phyloP scores from a whole-genome alignment of 768 basidiomycete species.

The Mycena pura region DNA sequence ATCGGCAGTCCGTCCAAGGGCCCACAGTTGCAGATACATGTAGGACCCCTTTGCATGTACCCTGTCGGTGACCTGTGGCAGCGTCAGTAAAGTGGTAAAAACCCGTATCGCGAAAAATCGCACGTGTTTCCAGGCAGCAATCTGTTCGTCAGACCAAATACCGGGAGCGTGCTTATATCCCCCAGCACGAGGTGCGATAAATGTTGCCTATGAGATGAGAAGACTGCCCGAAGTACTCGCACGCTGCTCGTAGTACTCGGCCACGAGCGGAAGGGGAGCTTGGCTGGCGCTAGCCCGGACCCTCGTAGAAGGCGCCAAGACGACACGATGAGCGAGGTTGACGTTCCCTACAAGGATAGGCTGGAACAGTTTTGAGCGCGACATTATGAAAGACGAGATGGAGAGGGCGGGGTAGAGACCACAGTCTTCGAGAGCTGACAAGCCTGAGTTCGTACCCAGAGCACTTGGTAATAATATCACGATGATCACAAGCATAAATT shows the following conservation, averaged over 20 bases:
- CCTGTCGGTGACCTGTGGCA: slow-evolving; percentile 12
- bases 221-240: slow-evolving; percentile 38
- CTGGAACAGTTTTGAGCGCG: slow-evolving; percentile 40
- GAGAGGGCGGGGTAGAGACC: no score
- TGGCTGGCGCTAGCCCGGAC: no score
- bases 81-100: not conserved
- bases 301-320: no score
- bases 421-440: no score
- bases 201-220: slow-evolving; percentile 47
- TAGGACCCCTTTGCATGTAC: slow-evolving; percentile 33
- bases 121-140: slow-evolving; percentile 53
- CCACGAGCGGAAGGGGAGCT: no score
- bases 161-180: slow-evolving; percentile 44
- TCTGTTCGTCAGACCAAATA: slow-evolving; percentile 51
- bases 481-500: no score
- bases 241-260: slow-evolving; percentile 37
- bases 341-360: slow-evolving; percentile 45
- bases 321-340: slow-evolving; percentile 49
- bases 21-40: slow-evolving; percentile 57
- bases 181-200: slow-evolving; percentile 39
- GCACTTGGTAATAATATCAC: no score
- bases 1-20: slow-evolving; percentile 46
- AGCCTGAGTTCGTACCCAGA: no score
- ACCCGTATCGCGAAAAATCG: slow-evolving; percentile 5
- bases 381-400: not conserved